These are phyloP conservation scores for Guadua angustifolia DNA, from an alignment of 176 grass and related monocot genomes.

Conservation along the genomic window DNA sequence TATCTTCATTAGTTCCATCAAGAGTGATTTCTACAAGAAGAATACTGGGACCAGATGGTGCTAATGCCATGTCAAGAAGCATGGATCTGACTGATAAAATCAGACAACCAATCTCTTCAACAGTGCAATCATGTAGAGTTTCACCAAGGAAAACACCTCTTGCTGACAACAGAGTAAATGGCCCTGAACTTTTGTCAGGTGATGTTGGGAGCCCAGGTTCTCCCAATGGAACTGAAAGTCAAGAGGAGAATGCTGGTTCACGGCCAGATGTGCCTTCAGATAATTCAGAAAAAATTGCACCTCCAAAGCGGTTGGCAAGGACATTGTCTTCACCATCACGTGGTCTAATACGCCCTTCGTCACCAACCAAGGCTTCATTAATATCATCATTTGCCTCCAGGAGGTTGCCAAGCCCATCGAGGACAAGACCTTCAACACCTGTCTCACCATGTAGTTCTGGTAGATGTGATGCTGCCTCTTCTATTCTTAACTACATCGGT, in stretches of 20 bases:
- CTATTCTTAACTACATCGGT: conserved; percentile 63
- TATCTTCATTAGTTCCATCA: conserved; percentile 48
- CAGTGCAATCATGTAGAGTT: conserved; percentile 43
- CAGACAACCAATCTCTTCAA: conserved; percentile 49
- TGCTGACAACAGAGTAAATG: conserved; percentile 50
- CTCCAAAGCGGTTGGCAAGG: conserved; percentile 54
- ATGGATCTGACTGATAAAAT: conserved; percentile 57
- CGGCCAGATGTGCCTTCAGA: conserved; percentile 57
- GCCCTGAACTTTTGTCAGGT: conserved; percentile 45
- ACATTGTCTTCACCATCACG: conserved; percentile 64
- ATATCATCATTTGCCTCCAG: conserved; percentile 55
- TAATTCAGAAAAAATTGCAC: conserved; percentile 56
- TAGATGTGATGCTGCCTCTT: conserved; percentile 60
- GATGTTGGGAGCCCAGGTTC: conserved; percentile 50
- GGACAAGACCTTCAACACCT: conserved; percentile 81
- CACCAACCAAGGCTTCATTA: conserved; percentile 54
- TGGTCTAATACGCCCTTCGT: conserved; percentile 59
- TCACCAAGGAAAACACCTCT: conserved; percentile 54
- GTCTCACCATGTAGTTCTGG: conserved; percentile 74
- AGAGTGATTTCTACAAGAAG: conserved; percentile 48
- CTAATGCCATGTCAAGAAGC: conserved; percentile 65
- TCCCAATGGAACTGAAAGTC: conserved; percentile 54
- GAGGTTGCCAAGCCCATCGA: conserved; percentile 69
- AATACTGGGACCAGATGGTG: conserved; percentile 54
- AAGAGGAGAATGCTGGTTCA: conserved; percentile 53